Conservation (phyloP, 1,284 basidiomycete genomes). For the Leccinum olivaceoglutinosum region DNA sequence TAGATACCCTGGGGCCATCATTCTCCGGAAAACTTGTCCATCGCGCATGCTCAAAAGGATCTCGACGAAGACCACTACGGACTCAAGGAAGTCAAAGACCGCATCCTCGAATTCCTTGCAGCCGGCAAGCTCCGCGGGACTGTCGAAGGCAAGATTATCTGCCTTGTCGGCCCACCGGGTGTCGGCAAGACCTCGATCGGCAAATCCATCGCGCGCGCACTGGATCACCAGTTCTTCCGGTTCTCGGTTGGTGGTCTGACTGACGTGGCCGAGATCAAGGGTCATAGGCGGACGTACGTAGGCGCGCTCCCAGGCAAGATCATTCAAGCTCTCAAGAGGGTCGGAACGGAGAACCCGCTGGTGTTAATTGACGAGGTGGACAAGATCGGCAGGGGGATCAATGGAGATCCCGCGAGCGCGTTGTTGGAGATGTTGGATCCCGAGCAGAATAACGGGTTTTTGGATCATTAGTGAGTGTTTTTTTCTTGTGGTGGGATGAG, state of each 20-base stretch:
- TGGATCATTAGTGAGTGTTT: constrained; percentile 80
- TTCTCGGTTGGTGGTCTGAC: constrained; percentile 97
- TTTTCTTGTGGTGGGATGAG: background rate
- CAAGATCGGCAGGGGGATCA: constrained; percentile 95
- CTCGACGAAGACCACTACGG: constrained; percentile 98
- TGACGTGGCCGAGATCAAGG: constrained; percentile 99
- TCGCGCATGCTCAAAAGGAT: constrained; percentile 79
- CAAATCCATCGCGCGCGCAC: constrained; percentile 88
- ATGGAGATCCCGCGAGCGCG: constrained; percentile 94
- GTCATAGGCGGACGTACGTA: constrained; percentile 94
- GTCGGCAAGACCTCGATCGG: constrained; percentile 95
- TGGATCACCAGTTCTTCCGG: constrained; percentile 87
- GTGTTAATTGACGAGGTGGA: constrained; percentile 98
- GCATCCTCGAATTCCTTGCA: constrained; percentile 96
- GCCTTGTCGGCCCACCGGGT: constrained; percentile 93
- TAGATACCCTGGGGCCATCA: constrained; percentile 96
- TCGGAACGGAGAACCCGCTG: constrained; percentile 95
- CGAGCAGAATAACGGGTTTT: constrained; percentile 94
- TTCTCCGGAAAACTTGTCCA: constrained; percentile 91
- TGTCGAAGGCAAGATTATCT: constrained; percentile 98
- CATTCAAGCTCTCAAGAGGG: constrained; percentile 94
- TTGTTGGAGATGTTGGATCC: constrained; percentile 97
- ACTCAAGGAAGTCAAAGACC: constrained; percentile 91
- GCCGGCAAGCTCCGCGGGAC: constrained; percentile 95
- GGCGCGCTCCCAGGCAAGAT: constrained; percentile 97